Evolutionary conservation across 2,329 filamentous ascomycete genomes (phyloP), one percentile per base, ranked within the genome.

Genomic region (Beauveria sp.): DNA sequence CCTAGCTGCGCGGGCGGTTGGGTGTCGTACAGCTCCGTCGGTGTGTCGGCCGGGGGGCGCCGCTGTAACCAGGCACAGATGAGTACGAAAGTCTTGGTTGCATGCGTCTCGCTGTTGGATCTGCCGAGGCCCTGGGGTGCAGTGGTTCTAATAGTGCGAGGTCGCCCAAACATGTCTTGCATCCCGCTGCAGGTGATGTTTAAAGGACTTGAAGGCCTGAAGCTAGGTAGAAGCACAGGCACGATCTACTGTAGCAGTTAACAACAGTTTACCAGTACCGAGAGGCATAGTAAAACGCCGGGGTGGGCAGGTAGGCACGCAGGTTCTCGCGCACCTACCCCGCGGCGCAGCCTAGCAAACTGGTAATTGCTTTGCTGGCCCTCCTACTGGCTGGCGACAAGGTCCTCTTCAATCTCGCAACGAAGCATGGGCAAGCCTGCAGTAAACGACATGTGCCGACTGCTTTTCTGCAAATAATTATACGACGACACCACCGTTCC

Each of bases 41-140:
- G 57, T 52, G 57, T 26, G 57, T 58, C 55, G 57, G 57, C 49
- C 59, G 59, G 50, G 58, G 59, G 43, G 59, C 59, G 59, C 59
- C 59, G 59, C 42, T 14, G 34, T 14, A 14, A 38, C 34, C 2
- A 38, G 34, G 14, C 16, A 38, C 34, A 38, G 34, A 38, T 6
- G 6, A 0, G 34, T 48, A 14, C 12, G 34, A 5, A 38, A 46
- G 31, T 14, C 31, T 40, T 18, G 31, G 51, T 24, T 8, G 14
- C 38, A 45, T 45, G 34, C 38, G 24, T 20, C 42, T 57, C 54
- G 54, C 42, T 48, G 42, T 18, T 48, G 54, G 18, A 40, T 48
- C 45, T 57, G 28, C 55, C 55, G 55, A 49, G 55, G 55, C 45
- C 26, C 18, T 34, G 31, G 31, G 12, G 31, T 34, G 31, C 31